phyloP scores from a whole-genome alignment of 129 eudicot genomes.

The Saposhnikovia divaricata region DNA sequence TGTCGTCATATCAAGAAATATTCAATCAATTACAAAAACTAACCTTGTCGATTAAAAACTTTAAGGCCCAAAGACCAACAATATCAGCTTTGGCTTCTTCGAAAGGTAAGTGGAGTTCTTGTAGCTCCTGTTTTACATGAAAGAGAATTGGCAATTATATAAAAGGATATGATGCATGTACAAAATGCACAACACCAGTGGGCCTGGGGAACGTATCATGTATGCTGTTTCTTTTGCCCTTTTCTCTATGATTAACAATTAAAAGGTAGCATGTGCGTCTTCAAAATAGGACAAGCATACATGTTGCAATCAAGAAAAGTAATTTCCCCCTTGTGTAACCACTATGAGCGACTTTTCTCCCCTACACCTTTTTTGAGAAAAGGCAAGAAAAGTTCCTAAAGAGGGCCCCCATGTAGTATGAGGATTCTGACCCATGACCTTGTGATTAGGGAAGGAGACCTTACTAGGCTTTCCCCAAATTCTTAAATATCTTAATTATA shows the following conservation, averaged over 20 bases:
- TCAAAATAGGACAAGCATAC: neutral
- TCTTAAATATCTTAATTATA: neutral
- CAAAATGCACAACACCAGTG: neutral
- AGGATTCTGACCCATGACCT: neutral
- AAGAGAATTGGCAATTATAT: neutral
- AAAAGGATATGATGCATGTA: neutral
- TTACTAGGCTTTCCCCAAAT: neutral
- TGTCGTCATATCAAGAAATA: neutral
- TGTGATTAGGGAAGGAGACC: neutral
- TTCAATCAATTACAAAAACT: neutral
- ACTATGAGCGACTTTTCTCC: neutral
- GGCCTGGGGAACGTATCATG: neutral
- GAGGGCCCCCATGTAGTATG: neutral
- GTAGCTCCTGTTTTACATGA: conserved; percentile 59
- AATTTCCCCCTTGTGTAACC: neutral
- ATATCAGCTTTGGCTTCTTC: conserved; percentile 99
- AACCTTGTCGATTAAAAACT: conserved; percentile 69
- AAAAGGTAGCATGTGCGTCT: neutral
- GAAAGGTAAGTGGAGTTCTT: conserved; percentile 85
- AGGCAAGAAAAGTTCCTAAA: neutral
- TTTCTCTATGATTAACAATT: neutral
- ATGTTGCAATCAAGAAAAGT: neutral
- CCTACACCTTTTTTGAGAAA: neutral
- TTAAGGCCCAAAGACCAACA: conserved; percentile 96
- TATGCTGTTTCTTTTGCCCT: neutral